Base-by-base conservation (phyloP, 2,329 filamentous ascomycete genomes). In the Pseudovirgaria hyperparasitica region DNA sequence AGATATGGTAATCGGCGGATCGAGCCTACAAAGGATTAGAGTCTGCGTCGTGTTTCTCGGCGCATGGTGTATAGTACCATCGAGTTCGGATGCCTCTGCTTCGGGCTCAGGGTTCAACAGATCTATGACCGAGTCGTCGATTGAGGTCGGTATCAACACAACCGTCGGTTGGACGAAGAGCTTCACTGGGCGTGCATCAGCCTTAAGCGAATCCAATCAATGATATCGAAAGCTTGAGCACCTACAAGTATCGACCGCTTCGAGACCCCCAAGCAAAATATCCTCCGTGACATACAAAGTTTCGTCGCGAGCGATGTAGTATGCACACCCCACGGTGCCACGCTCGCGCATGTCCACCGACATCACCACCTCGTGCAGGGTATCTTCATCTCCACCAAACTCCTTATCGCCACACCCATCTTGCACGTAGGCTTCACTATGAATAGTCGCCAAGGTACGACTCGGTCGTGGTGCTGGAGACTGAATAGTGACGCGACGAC, bases 281-380 rank as follows among this genome's bases (percentile, higher is more conserved):
- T 94, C 86, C 45, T 87, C 75, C 46, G 92, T 74, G 22, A 93
- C 63, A 32, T 70, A 77, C 4, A 94, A 53, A 19, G 65, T 72
- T 42, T 81, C 75, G 20, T 84, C 72, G 15, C 65, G 57, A 5
- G 76, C 73, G 24, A 76, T 61, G 46, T 87, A 93, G 46, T 87
- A 92, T 23, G 82, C 77, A 49, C 85, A 94, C 1, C 87, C 87
- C 11, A 93, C 63, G 0, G 67, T 74, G 1, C 70, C 73, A 16
- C 70, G 67, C n/a, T 75, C 67, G 35, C 67, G 72, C 48, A 87
- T 63, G 32, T 92, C 75, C 14, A 93, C 60, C 1, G 82, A 81
- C 72, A 92, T 82, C 31, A 92, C 67, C 15, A 84, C 56, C 45
- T 90, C 81, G 30, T 70, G 67, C 19, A 74, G 45, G 1, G 58